A percentile compares a stretch with the other conserved stretches of the same genome.
These are phyloP conservation scores for Penicillium sp. DNA, from an alignment of 2,329 filamentous ascomycete species.

Conservation along the genomic window DNA sequence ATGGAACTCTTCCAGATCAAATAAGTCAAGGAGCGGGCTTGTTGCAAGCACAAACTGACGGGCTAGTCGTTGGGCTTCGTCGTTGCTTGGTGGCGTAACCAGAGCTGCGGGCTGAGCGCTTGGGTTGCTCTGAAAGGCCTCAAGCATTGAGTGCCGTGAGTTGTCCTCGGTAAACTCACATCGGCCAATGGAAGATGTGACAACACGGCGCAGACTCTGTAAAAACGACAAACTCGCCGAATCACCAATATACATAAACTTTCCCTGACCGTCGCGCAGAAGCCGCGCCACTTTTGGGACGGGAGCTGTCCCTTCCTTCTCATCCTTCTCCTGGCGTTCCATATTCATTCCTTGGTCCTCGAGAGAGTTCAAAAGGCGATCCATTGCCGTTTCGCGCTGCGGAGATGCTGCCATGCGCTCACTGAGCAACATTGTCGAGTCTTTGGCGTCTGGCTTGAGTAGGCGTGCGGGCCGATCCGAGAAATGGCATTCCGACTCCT, in stretches of 20 bases:
- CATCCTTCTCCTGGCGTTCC: constrained; percentile 29
- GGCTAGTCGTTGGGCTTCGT: constrained; percentile 43
- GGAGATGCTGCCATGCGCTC: constrained; percentile 30
- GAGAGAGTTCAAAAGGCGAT: constrained; percentile 32
- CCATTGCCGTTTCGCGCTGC: constrained; percentile 35
- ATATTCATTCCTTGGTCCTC: constrained; percentile 31
- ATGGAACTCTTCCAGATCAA: constrained; percentile 46
- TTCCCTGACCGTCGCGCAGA: constrained; percentile 52
- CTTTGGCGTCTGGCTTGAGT: constrained; percentile 31
- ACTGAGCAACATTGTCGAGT: constrained; percentile 34
- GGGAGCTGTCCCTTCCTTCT: constrained; percentile 33
- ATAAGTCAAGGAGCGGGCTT: constrained; percentile 49
- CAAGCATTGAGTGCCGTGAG: constrained; percentile 43
- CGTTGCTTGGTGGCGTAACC: constrained; percentile 31
- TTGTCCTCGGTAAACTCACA: constrained; percentile 43
- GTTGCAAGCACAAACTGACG: constrained; percentile 47
- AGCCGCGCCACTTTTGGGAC: constrained; percentile 45
- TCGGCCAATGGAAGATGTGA: constrained; percentile 46
- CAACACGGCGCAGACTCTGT: constrained; percentile 52
- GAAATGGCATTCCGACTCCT: constrained; percentile 43
- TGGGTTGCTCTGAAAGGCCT: constrained; percentile 37
- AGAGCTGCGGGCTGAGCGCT: constrained; percentile 30
- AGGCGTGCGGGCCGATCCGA: constrained; percentile 36
- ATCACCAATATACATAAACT: constrained; percentile 55
- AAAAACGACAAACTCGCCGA: constrained; percentile 53